Evolutionary conservation across 2,329 filamentous ascomycete genomes (phyloP), one percentile per base, ranked within the genome.

Genomic region (Arthroderma sp.): DNA sequence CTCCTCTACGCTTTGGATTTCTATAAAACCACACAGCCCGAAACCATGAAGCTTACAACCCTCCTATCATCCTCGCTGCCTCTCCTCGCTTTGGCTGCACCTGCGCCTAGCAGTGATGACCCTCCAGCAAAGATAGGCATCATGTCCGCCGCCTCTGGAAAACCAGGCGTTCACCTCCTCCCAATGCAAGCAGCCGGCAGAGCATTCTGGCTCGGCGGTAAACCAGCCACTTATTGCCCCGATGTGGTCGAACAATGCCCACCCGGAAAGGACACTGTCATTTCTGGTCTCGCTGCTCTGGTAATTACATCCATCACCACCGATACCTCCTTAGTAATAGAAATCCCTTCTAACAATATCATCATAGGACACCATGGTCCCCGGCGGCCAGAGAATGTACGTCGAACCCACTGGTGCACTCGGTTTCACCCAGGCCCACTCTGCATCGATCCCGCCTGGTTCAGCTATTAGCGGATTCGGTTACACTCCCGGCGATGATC

Each of bases 301-400:
- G 62, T 66, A 58, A 22, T 22, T 31, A n/a, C 33, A 9, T 10
- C 40, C 15, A 40, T 7, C 9, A 36, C 22, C 38, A 22, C 34
- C 36, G 1, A 55, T 50, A 7, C 56, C 47, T 8, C 45, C 48
- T n/a, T 40, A 3, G 6, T 8, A 29, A 2, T 28, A 40, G 22
- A 15, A 40, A 36, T 30, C 15, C 22, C 67, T 62, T 4, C 37
- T 49, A 46, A 48, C 46, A 27, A 32, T 40, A 48, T 28, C 22
- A 15, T 8, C 4, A 33, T 34, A 74, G 55, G 60, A 65, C 31
- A 70, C 75, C 30, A 56, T 68, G 29, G 78, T 81, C 4, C 77
- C 78, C 4, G 78, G 78, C 29, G 79, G 80, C 28, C 78, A 83
- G 54, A 61, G 68, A 46, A 68, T 80, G 53, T 83, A 76, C 58